Conservation (phyloP, 441 rosid species). For the Gossypium trilobum region DNA sequence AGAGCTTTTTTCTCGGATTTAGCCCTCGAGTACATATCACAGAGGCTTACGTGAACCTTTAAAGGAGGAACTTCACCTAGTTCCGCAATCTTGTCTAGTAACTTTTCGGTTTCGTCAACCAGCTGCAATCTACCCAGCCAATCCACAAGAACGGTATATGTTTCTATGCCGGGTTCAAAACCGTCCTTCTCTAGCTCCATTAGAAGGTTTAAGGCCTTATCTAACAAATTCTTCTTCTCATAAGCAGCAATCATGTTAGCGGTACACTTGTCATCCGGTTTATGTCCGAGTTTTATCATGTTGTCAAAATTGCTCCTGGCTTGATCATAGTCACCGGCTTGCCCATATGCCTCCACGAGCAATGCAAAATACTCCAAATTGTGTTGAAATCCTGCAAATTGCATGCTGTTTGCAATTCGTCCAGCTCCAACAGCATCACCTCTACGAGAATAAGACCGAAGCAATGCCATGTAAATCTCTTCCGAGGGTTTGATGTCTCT, state of each 20-base stretch:
- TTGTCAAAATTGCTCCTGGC: slow-evolving; percentile 53
- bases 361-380: slow-evolving; percentile 43
- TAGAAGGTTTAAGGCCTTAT: slow-evolving; percentile 58
- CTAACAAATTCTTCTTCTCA: slow-evolving; percentile 50
- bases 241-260: slow-evolving; percentile 66
- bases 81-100: slow-evolving; percentile 53
- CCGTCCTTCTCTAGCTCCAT: slow-evolving; percentile 69
- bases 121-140: slow-evolving; percentile 61
- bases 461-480: slow-evolving; percentile 60
- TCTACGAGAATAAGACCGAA: slow-evolving; percentile 43
- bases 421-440: slow-evolving; percentile 42
- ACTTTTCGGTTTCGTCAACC: slow-evolving; percentile 73
- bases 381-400: slow-evolving; percentile 31
- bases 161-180: slow-evolving; percentile 56
- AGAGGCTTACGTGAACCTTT: slow-evolving; percentile 59
- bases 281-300: slow-evolving; percentile 44
- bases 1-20: slow-evolving; percentile 69
- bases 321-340: slow-evolving; percentile 38
- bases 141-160: slow-evolving; percentile 58
- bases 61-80: slow-evolving; percentile 65
- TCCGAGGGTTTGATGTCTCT: slow-evolving; percentile 39
- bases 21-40: slow-evolving; percentile 60
- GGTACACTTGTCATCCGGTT: slow-evolving; percentile 58
- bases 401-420: slow-evolving; percentile 35
- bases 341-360: slow-evolving; percentile 51